These are phyloP conservation scores for Camellia oleifera DNA, from an alignment of 179 eudicot species.

Conservation along the genomic window DNA sequence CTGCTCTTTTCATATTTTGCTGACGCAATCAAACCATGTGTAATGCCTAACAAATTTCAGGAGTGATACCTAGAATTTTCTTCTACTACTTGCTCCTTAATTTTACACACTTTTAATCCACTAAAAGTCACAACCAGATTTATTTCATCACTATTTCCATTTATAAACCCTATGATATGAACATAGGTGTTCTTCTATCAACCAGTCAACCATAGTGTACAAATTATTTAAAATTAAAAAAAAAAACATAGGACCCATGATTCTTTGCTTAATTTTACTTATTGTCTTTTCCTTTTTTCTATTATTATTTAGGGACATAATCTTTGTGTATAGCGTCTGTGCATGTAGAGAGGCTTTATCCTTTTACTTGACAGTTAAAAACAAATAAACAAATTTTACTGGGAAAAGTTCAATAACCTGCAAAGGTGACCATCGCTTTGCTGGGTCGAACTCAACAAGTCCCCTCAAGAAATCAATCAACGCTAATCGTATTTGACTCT, in stretches of 20 bases:
- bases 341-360: not conserved
- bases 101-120: not conserved
- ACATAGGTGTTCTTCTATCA: not conserved
- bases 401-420: slow-evolving; percentile 53
- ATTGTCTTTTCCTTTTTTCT: not conserved
- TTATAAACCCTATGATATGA: not conserved
- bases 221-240: not conserved
- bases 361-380: not conserved
- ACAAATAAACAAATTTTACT: not conserved
- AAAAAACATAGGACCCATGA: not conserved
- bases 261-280: not conserved
- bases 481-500: slow-evolving; percentile 68
- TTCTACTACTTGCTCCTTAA: no score
- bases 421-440: slow-evolving; percentile 92
- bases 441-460: slow-evolving; percentile 96
- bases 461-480: slow-evolving; percentile 93
- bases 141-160: not conserved
- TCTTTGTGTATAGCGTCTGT: not conserved
- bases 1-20: not conserved
- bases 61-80: not conserved
- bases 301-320: not conserved
- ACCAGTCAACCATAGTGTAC: not conserved
- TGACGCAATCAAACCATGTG: not conserved
- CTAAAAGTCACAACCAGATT: not conserved
- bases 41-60: no score